Conservation (phyloP, 306 rosid genomes). For the Pachyrhizus erosus region DNA sequence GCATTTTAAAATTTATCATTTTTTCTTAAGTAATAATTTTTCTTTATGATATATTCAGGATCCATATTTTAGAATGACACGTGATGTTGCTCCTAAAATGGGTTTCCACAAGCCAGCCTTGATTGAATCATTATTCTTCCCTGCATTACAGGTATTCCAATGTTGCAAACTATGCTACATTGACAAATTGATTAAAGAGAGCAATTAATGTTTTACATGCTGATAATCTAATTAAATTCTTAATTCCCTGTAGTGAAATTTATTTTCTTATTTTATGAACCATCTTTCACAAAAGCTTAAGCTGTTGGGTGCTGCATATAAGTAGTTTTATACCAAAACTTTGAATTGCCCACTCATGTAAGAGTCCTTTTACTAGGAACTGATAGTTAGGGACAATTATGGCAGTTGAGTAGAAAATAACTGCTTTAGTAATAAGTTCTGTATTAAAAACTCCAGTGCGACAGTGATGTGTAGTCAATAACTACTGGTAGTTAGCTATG, state of each 20-base stretch:
- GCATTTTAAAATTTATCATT: slow-evolving; percentile 1
- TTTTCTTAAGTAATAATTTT: neutral
- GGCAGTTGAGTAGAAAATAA: too few species aligned
- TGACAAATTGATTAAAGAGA: neutral
- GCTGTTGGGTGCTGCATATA: neutral
- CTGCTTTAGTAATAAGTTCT: too few species aligned
- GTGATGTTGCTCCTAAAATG: slow-evolving; percentile 92
- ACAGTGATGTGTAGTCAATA: too few species aligned
- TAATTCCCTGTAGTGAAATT: neutral
- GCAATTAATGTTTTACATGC: neutral
- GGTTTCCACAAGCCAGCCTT: slow-evolving; percentile 87
- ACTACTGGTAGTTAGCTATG: too few species aligned
- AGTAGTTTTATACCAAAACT: neutral
- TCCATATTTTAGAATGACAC: slow-evolving; percentile 97
- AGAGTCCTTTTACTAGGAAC: neutral
- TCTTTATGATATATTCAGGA: slow-evolving; percentile 64
- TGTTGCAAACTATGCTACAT: slow-evolving; percentile 6
- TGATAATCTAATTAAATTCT: slow-evolving; percentile 4
- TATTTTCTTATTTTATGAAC: neutral
- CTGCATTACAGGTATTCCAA: slow-evolving; percentile 85
- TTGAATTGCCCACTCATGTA: neutral
- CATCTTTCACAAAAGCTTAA: neutral
- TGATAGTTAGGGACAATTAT: too few species aligned
- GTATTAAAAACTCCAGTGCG: too few species aligned
- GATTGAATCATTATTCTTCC: slow-evolving; percentile 89